phyloP scores from a whole-genome alignment of 352 stramenopile species.

The Phytophthora lateralis region DNA sequence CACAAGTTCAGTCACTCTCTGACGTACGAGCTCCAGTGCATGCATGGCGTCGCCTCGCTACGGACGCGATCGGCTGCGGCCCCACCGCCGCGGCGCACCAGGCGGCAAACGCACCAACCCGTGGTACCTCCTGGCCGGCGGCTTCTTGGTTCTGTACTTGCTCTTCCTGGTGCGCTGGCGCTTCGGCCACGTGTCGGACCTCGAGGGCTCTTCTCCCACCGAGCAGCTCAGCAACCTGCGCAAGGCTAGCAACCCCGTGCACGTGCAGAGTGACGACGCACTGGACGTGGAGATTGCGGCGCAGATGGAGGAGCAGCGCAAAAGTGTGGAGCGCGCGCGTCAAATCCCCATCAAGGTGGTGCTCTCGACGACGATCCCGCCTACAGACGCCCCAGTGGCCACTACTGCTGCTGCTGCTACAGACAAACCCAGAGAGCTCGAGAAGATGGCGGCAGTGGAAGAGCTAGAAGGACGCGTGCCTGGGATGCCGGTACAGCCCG shows the following conservation, averaged over 20 bases:
- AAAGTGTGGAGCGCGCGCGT: slow-evolving; percentile 17
- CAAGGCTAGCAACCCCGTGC: slow-evolving; percentile 23
- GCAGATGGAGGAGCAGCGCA: slow-evolving; percentile 24
- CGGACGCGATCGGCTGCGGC: slow-evolving; percentile 27
- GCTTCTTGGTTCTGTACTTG: slow-evolving; percentile 36
- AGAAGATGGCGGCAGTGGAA: slow-evolving; percentile 11
- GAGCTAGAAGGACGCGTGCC: slow-evolving; percentile 28
- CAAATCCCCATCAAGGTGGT: slow-evolving; percentile 38
- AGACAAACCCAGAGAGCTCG: slow-evolving; percentile 11
- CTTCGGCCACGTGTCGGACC: slow-evolving; percentile 20
- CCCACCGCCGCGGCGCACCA: slow-evolving; percentile 9
- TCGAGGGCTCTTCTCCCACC: slow-evolving; percentile 21
- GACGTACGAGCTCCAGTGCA: not conserved
- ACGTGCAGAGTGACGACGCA: slow-evolving; percentile 19
- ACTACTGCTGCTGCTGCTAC: slow-evolving; percentile 6
- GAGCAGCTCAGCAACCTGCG: slow-evolving; percentile 41
- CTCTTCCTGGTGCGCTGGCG: slow-evolving; percentile 33
- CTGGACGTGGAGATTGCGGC: slow-evolving; percentile 27
- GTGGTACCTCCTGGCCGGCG: slow-evolving; percentile 22
- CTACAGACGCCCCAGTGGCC: slow-evolving; percentile 8
- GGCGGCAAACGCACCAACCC: slow-evolving; percentile 20
- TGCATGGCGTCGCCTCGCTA: slow-evolving; percentile 35
- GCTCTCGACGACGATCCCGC: slow-evolving; percentile 18
- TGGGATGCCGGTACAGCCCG: slow-evolving; percentile 17
- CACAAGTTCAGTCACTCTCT: slow-evolving; percentile 2